Base-by-base conservation (phyloP, 2,329 filamentous ascomycete species). In the Dothidotthia symphoricarpi region DNA sequence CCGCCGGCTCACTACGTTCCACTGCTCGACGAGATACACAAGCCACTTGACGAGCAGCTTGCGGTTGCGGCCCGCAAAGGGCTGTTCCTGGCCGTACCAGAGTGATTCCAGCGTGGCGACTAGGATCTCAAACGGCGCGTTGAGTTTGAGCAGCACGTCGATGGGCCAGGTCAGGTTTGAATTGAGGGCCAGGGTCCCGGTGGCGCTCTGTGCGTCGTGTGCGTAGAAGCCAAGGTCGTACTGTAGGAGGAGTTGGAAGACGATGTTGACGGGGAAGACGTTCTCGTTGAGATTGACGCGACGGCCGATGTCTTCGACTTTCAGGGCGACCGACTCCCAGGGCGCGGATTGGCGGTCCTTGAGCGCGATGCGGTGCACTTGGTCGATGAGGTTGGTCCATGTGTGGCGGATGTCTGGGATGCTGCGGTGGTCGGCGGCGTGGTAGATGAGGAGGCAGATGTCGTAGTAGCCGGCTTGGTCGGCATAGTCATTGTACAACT, bases 391-490 rank as follows among this genome's bases (percentile, higher is more conserved):
- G 53, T 84, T 83, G 58, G 82, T 77, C 93, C 93, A 98, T 3
- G 88, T 94, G 27, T 83, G 76, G 37, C 79, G 77, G 55, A 98
- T 93, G 47, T 93, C 86, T 28, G 86, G 82, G 2, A 88, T 77
- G 57, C 91, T 94, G 55, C 91, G 85, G 72, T 95, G 88, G 66
- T 97, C 89, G 30, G 91, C 91, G 1, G 85, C 81, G 65, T 94
- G 85, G 72, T 90, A 97, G 58, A 98, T 95, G 43, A 91, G 76
- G 7, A 98, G 79, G 62, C 88, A 95, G 34, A 98, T 79, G 63
- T 97, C 93, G 69, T 89, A 91, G 74, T 98, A 98, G 33, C 82
- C 85, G 2, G 88, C 93, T 58, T 88, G 84, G 60, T 96, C 90
- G 38, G 90, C 88, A 57, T 89, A 98, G 47, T 82, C 74, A 63